Percentiles rank a stretch among this genome's conserved stretches.
phyloP scores from a whole-genome alignment of 164 flowering plant genomes.

The Piper longum region DNA sequence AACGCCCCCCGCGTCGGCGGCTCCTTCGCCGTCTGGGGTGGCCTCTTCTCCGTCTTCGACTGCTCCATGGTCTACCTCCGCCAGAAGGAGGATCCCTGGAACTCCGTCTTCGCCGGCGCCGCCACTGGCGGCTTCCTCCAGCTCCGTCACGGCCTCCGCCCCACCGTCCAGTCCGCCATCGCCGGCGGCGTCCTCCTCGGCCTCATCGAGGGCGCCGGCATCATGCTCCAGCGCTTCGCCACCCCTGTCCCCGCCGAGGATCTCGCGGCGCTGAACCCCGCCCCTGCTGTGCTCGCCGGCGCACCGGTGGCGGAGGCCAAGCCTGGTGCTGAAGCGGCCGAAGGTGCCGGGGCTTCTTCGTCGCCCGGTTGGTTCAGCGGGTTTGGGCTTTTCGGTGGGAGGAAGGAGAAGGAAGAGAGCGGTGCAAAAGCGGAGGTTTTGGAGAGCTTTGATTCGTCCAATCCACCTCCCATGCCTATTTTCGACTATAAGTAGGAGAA shows the following conservation, averaged over 20 bases:
- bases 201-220: slow-evolving; percentile 78
- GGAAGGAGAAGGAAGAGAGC: slow-evolving; percentile 17
- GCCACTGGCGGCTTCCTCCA: slow-evolving; percentile 84
- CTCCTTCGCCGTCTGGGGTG: slow-evolving; percentile 91
- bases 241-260: slow-evolving; percentile 34
- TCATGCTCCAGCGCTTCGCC: slow-evolving; percentile 43
- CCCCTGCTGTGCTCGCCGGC: slow-evolving; percentile 12
- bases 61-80: slow-evolving; percentile 73
- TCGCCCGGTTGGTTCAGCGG: slow-evolving; percentile 76
- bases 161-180: slow-evolving; percentile 47
- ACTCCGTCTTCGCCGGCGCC: slow-evolving; percentile 83
- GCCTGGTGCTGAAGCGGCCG: neutral
- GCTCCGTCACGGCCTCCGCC: slow-evolving; percentile 66
- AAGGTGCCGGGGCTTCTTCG: slow-evolving; percentile 12
- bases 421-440: neutral
- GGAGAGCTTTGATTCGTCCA: neutral
- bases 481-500: neutral
- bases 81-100: slow-evolving; percentile 97
- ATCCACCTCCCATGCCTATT: neutral
- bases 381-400: slow-evolving; percentile 37
- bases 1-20: slow-evolving; percentile 84
- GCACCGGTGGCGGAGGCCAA: slow-evolving; percentile 11
- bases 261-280: slow-evolving; percentile 33
- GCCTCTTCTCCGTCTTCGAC: slow-evolving; percentile 67
- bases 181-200: slow-evolving; percentile 71